These are phyloP conservation scores for Sporisorium exsertum DNA, from an alignment of 1,284 basidiomycete genomes.

Conservation along the genomic window DNA sequence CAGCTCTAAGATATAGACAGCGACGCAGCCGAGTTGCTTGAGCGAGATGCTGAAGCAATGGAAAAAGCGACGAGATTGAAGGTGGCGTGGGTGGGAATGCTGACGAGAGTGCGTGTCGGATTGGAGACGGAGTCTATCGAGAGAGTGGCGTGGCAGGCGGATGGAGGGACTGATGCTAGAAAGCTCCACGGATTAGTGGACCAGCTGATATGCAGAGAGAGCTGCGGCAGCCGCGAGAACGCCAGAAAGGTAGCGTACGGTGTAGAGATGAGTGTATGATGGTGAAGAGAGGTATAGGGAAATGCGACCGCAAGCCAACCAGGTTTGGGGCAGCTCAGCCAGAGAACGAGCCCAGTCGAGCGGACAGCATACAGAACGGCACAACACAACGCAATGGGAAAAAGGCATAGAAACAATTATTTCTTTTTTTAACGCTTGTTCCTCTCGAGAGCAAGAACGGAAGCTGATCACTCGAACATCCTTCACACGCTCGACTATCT, in stretches of 20 bases:
- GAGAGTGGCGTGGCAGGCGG: not conserved
- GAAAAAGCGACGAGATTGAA: not conserved
- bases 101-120: not conserved
- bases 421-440: too few species aligned
- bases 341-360: too few species aligned
- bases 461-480: too few species aligned
- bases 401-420: too few species aligned
- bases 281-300: not conserved
- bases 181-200: not conserved
- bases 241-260: not conserved
- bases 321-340: not conserved
- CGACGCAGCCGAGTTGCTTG: not conserved
- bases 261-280: not conserved
- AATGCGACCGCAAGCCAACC: not conserved
- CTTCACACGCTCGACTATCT: too few species aligned
- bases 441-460: too few species aligned
- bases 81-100: not conserved
- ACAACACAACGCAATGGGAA: not conserved
- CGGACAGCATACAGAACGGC: not conserved
- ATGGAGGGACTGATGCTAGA: not conserved
- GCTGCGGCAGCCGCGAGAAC: conserved; percentile 14
- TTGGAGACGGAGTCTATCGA: not conserved
- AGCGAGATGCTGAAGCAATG: not conserved
- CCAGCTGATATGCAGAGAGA: conserved; percentile 13
- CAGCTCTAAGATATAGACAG: not conserved